Evolutionary conservation across 78 protist species (phyloP).

Genomic region (Speleostelium caveatum): DNA sequence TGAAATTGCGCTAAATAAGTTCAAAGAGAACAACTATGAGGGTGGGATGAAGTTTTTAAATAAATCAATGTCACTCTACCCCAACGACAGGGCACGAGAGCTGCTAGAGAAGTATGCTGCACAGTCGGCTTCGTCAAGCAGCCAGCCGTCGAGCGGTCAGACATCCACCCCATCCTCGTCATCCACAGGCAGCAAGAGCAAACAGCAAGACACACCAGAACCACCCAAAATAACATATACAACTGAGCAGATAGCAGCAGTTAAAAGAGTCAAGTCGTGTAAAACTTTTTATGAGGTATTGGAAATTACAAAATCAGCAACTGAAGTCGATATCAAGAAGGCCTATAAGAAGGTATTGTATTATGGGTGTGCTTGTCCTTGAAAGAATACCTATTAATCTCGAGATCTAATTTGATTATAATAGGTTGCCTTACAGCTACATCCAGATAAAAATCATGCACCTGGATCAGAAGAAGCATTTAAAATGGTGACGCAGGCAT

Average conservation of each 20-base stretch:
- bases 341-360: conserved; percentile 62
- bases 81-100: conserved; percentile 25
- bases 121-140: not conserved
- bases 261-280: conserved; percentile 65
- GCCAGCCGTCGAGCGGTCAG: not conserved
- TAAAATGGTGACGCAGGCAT: conserved; percentile 70
- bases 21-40: conserved; percentile 33
- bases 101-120: conserved; percentile 17
- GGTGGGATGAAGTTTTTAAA: conserved; percentile 54
- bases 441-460: conserved; percentile 85
- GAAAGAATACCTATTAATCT: not conserved
- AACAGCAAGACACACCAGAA: not conserved
- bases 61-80: conserved; percentile 49
- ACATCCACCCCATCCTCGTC: not conserved
- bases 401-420: too few relatives aligned
- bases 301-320: conserved; percentile 58
- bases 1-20: conserved; percentile 53
- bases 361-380: too few relatives aligned
- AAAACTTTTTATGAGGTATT: conserved; percentile 73
- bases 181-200: not conserved
- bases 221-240: conserved; percentile 56
- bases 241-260: conserved; percentile 45
- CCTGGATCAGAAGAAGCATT: conserved; percentile 88
- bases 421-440: conserved; percentile 77
- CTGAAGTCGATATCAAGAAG: conserved; percentile 61